Evolutionary conservation across 352 stramenopile genomes (phyloP).

Genomic region (Elongisporangium prolatum): DNA sequence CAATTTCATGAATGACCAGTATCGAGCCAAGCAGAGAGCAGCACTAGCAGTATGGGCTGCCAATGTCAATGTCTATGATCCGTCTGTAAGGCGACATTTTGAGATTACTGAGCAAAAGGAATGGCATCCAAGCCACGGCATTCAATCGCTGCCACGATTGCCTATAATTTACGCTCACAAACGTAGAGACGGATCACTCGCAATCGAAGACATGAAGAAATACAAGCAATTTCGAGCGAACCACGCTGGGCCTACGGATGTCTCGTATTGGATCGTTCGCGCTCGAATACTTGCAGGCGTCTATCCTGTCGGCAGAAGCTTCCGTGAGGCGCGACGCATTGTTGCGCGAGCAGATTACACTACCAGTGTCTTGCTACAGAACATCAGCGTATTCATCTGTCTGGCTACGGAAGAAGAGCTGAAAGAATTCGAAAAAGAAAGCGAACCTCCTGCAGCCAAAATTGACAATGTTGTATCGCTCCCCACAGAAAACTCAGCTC

Average conservation of each 20-base stretch:
- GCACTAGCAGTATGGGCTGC: constrained; percentile 19
- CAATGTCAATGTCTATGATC: constrained; percentile 7
- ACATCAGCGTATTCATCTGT: constrained; percentile 66
- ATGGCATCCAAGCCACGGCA: constrained; percentile 72
- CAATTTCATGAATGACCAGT: constrained; percentile 29
- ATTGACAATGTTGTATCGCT: neutral
- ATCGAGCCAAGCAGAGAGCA: constrained; percentile 12
- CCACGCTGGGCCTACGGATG: constrained; percentile 56
- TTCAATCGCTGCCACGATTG: constrained; percentile 11
- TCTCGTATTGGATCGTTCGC: constrained; percentile 70
- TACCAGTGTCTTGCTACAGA: constrained; percentile 57
- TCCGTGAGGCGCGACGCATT: constrained; percentile 34
- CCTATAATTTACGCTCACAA: constrained; percentile 20
- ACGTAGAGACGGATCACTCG: constrained; percentile 31
- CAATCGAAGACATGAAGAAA: constrained; percentile 46
- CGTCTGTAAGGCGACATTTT: constrained; percentile 9
- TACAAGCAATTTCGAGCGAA: constrained; percentile 67
- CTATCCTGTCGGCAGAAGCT: constrained; percentile 46
- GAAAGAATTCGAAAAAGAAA: constrained; percentile 4
- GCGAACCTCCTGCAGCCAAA: neutral
- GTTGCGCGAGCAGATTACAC: constrained; percentile 46
- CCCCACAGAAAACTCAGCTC: neutral
- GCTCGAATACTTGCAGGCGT: constrained; percentile 43
- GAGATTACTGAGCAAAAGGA: constrained; percentile 11
- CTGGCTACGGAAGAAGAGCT: constrained; percentile 43